Percentiles rank a stretch among this genome's conserved stretches.
Evolutionary conservation across 2,329 filamentous ascomycete species (phyloP).

Genomic region (Davidsoniella australis): DNA sequence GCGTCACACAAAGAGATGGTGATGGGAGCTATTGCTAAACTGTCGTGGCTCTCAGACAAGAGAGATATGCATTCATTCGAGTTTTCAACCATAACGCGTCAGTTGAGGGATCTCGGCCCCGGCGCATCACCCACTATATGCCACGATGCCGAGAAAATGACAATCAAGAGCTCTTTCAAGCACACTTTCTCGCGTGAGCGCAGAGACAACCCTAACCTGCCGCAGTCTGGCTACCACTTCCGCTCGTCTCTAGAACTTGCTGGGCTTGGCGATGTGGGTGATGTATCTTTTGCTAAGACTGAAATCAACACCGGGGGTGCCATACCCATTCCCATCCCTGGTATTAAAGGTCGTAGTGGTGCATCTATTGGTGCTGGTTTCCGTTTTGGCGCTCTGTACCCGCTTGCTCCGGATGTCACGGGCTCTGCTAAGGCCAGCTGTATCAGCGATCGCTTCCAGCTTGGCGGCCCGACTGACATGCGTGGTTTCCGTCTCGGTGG

Average conservation of each 20-base stretch:
- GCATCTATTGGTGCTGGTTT: slow-evolving; percentile 71
- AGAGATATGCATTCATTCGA: slow-evolving; percentile 60
- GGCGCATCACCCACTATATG: slow-evolving; percentile 69
- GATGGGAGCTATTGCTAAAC: slow-evolving; percentile 57
- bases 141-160: slow-evolving; percentile 64
- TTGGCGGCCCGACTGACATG: slow-evolving; percentile 87
- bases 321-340: slow-evolving; percentile 54
- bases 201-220: slow-evolving; percentile 71
- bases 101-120: slow-evolving; percentile 61
- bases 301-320: slow-evolving; percentile 70
- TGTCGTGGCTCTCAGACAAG: slow-evolving; percentile 52
- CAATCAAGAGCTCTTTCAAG: slow-evolving; percentile 70
- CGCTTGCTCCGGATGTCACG: slow-evolving; percentile 41
- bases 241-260: slow-evolving; percentile 72
- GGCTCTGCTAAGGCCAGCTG: slow-evolving; percentile 49
- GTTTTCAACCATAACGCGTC: slow-evolving; percentile 73
- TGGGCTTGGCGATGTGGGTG: slow-evolving; percentile 64
- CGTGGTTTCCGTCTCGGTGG: slow-evolving; percentile 84
- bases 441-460: slow-evolving; percentile 86
- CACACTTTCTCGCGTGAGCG: slow-evolving; percentile 68
- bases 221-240: slow-evolving; percentile 63
- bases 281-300: slow-evolving; percentile 88
- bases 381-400: slow-evolving; percentile 67
- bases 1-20: slow-evolving; percentile 85
- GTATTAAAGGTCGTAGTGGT: slow-evolving; percentile 51